Evolutionary conservation across 139 green algal genomes (phyloP).

Genomic region (Choricystis sp.): DNA sequence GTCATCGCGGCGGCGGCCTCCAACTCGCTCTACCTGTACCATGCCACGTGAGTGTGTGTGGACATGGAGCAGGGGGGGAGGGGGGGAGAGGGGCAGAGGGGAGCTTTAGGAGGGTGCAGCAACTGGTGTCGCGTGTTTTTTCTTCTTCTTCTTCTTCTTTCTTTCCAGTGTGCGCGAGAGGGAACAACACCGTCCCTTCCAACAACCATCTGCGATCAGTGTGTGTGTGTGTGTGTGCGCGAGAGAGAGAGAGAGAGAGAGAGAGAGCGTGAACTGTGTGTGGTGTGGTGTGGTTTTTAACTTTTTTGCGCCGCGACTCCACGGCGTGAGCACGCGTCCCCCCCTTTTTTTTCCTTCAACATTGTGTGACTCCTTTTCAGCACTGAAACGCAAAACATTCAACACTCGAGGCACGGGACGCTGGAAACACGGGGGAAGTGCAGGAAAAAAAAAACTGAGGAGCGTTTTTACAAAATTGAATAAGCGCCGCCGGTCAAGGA

Average conservation of each 20-base stretch:
- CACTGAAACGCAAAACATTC: neutral
- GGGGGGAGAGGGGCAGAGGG: neutral
- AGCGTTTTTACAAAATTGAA: neutral
- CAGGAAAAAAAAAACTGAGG: neutral
- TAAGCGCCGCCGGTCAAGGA: neutral
- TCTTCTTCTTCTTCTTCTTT: neutral
- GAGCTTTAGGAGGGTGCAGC: neutral
- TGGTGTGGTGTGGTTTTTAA: no score
- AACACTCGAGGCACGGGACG: neutral
- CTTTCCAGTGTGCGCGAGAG: no score
- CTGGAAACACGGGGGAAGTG: neutral
- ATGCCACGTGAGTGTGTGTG: slow-evolving; percentile 8
- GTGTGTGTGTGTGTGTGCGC: no score
- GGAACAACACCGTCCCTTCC: no score
- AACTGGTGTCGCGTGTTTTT: neutral
- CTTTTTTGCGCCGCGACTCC: no score
- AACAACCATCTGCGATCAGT: no score
- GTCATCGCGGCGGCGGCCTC: slow-evolving; percentile 78
- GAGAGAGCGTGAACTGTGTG: no score
- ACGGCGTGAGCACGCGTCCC: no score
- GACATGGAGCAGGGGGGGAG: neutral
- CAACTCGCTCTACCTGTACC: slow-evolving; percentile 88
- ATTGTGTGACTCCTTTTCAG: no score
- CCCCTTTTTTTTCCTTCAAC: no score
- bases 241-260: no score